Conservation (phyloP, 202 grass and related monocot genomes). For the Schoenoplectus tabernaemontani region DNA sequence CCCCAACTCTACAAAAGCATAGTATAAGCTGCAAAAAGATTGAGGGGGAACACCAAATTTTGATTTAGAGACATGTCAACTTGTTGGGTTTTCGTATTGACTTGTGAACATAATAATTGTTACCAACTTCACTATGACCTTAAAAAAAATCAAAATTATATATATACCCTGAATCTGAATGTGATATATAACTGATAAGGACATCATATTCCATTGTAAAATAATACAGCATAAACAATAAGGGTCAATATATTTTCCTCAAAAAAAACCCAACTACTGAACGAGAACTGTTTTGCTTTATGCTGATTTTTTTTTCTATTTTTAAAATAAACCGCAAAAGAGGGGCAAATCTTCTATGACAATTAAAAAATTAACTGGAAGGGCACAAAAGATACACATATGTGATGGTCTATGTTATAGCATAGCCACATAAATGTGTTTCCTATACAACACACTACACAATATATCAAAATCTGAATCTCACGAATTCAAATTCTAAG, state of each 20-base stretch:
- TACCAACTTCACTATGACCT: background rate
- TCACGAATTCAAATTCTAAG: background rate
- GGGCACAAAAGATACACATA: background rate
- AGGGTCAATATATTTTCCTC: background rate
- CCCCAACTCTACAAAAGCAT: constrained; percentile 68
- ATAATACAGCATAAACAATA: background rate
- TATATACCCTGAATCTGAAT: background rate
- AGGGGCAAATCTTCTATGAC: background rate
- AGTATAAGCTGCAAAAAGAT: constrained; percentile 56
- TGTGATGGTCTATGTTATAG: background rate
- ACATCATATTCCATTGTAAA: background rate
- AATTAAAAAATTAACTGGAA: background rate
- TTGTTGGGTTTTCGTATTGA: background rate
- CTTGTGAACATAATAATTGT: background rate
- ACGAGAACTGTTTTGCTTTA: background rate
- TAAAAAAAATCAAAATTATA: background rate
- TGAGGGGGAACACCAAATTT: background rate
- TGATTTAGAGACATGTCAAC: background rate
- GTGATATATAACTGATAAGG: too few relatives aligned
- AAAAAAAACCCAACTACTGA: background rate
- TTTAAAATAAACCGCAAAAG: background rate
- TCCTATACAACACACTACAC: background rate
- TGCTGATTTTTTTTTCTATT: background rate
- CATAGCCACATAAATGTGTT: background rate
- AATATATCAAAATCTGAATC: background rate